A percentile compares a stretch with the other conserved stretches of the same genome.
phyloP scores from a whole-genome alignment of 257 asterid genomes.

The Lycium barbarum region DNA sequence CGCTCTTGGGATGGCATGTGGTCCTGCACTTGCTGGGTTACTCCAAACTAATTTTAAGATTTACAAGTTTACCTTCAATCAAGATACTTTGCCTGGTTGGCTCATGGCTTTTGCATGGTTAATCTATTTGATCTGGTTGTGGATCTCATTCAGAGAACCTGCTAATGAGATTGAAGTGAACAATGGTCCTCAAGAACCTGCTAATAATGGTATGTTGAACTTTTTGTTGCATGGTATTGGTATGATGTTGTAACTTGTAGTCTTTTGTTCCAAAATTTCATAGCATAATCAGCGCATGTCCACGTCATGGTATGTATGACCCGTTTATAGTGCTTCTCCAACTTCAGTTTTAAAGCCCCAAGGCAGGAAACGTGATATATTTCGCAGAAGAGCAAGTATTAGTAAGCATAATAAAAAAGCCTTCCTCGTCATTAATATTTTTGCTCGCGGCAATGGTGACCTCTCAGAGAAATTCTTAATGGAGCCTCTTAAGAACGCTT shows the following conservation, averaged over 20 bases:
- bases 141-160: constrained; percentile 91
- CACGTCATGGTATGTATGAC: background rate
- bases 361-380: background rate
- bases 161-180: constrained; percentile 50
- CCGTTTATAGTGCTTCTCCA: background rate
- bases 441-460: too few relatives aligned
- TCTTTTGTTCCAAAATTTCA: background rate
- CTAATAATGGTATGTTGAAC: constrained; percentile 55
- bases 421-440: too few relatives aligned
- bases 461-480: too few relatives aligned
- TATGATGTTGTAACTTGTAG: background rate
- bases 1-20: constrained; percentile 99
- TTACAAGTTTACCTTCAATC: constrained; percentile 74
- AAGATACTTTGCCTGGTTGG: constrained; percentile 96
- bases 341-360: background rate
- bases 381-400: background rate
- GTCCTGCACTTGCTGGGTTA: constrained; percentile 95
- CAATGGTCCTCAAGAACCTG: constrained; percentile 50
- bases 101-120: constrained; percentile 91
- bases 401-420: too few relatives aligned
- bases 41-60: constrained; percentile 79
- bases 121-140: constrained; percentile 74
- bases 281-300: background rate
- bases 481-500: background rate
- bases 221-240: constrained; percentile 24